Conservation (phyloP, 495 filamentous ascomycete genomes). For the Xylaria telfairii region DNA sequence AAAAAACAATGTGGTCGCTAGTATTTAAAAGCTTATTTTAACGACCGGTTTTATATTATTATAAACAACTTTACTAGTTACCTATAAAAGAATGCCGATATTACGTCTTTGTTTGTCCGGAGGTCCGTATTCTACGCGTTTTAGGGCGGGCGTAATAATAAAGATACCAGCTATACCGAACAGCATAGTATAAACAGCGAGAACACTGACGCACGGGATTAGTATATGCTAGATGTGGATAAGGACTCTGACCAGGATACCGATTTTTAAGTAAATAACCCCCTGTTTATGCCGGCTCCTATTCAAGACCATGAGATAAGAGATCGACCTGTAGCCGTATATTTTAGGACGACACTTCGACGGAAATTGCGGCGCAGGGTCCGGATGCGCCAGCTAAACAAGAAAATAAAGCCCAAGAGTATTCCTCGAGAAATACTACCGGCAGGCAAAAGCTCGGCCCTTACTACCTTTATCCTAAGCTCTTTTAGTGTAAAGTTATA, state of each 20-base stretch:
- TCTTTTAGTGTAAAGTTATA: slow-evolving; percentile 1
- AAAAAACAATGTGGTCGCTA: slow-evolving; percentile 20
- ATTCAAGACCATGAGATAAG: not conserved
- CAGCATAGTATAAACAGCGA: not conserved
- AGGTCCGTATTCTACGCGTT: slow-evolving; percentile 22
- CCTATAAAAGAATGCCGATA: slow-evolving; percentile 10
- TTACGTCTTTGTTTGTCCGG: slow-evolving; percentile 19
- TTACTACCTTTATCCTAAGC: slow-evolving; percentile 10
- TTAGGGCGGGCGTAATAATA: slow-evolving; percentile 4
- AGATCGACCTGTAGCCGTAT: not conserved
- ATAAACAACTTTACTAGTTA: slow-evolving; percentile 16
- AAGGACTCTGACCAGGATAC: not conserved
- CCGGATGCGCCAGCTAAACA: slow-evolving; percentile 2
- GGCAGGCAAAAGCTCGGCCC: not conserved
- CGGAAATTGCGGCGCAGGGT: not conserved
- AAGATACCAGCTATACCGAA: not conserved
- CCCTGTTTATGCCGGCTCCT: not conserved
- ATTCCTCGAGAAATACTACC: slow-evolving; percentile 7
- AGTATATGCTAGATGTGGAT: slow-evolving; percentile 40
- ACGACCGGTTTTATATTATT: slow-evolving; percentile 16
- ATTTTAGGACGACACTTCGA: not conserved
- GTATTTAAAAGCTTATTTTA: slow-evolving; percentile 18
- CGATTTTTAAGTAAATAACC: not conserved
- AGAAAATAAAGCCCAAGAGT: slow-evolving; percentile 11
- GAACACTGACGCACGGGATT: slow-evolving; percentile 4